Base-by-base conservation (phyloP, 1,139 yeast genomes). In the Citeromyces hawaiiensis region DNA sequence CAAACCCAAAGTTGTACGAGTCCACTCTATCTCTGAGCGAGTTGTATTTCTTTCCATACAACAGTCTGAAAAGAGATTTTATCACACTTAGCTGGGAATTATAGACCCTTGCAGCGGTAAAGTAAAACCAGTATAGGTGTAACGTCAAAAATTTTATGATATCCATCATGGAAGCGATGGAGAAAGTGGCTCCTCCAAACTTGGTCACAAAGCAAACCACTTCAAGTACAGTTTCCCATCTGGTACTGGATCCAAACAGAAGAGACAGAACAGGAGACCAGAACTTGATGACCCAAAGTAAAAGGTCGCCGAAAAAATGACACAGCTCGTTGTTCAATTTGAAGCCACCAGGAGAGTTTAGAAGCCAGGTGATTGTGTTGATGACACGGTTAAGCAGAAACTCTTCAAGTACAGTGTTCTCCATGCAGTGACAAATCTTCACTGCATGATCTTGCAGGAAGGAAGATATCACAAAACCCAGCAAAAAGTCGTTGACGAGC, bases 291-390 rank as follows among this genome's bases (percentile, higher is more conserved):
- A 88, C 82, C 96, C 96, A 91, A 21, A 82, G 54, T 48, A 83
- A 82, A 39, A 93, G 61, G 43, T 87, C 95, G 18, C 96, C 95
- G 55, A 88, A 68, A 51, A 93, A 93, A 21, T 67, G 69, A 0
- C 96, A 88, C 30, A 93, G 64, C 52, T 87, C 96, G 42, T 76
- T 79, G 56, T 93, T 93, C 43, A 93, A 69, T 53, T 93, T 93
- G 52, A 93, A 77, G 2, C 98, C 98, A 8, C 94, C 96, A 0
- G 98, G 98, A 54, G 91, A 83, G 47, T 73, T 73, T 61, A 88
- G 86, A 30, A 93, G 66, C 93, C 95, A 83, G 2, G 64, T 49
- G 10, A 88, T 76, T 27, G 81, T 58, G 2, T 54, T 48, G 34
- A 67, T 62, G 39, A 81, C 59, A 15, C 60, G 58, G 15, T 47